phyloP scores from a whole-genome alignment of 805 yeast genomes.

The Saccharomycopsis oosterbeekiorum region DNA sequence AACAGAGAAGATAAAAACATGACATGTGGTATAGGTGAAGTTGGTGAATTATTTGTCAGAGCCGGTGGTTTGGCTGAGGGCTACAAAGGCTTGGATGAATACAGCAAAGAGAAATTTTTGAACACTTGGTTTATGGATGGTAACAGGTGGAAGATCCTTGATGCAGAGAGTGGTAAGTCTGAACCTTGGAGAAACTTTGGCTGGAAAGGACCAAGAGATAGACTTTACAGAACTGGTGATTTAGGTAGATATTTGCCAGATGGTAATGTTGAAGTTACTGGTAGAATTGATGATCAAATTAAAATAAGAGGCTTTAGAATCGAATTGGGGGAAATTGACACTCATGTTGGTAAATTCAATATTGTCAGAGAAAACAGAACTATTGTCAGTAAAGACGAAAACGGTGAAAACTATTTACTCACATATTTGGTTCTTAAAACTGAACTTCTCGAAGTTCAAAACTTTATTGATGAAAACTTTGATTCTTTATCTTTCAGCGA shows the following conservation, averaged over 20 bases:
- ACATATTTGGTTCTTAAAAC: conserved; percentile 85
- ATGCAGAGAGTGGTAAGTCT: neutral
- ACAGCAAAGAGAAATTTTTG: conserved; percentile 80
- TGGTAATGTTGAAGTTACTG: conserved; percentile 96
- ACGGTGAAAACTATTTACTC: conserved; percentile 84
- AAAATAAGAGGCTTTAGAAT: conserved; percentile 98
- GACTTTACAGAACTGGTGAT: conserved; percentile 95
- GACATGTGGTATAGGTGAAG: conserved; percentile 97
- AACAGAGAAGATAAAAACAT: conserved; percentile 82
- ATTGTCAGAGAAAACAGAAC: conserved; percentile 89
- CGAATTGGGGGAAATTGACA: conserved; percentile 96
- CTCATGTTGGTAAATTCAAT: conserved; percentile 91
- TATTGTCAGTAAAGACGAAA: conserved; percentile 81
- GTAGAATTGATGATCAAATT: conserved; percentile 98
- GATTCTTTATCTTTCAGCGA: conserved; percentile 3
- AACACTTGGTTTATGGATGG: conserved; percentile 82
- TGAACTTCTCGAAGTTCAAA: conserved; percentile 34
- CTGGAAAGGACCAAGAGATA: conserved; percentile 93
- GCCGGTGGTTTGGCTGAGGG: conserved; percentile 98
- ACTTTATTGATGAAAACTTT: conserved; percentile 9
- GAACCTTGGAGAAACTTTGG: conserved; percentile 52
- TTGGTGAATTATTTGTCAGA: conserved; percentile 96
- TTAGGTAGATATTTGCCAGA: conserved; percentile 93
- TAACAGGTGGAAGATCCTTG: conserved; percentile 19
- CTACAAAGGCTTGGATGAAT: conserved; percentile 82